Evolutionary conservation across 1,284 basidiomycete species (phyloP).

Genomic region (Tetrapyrgos nigripes): DNA sequence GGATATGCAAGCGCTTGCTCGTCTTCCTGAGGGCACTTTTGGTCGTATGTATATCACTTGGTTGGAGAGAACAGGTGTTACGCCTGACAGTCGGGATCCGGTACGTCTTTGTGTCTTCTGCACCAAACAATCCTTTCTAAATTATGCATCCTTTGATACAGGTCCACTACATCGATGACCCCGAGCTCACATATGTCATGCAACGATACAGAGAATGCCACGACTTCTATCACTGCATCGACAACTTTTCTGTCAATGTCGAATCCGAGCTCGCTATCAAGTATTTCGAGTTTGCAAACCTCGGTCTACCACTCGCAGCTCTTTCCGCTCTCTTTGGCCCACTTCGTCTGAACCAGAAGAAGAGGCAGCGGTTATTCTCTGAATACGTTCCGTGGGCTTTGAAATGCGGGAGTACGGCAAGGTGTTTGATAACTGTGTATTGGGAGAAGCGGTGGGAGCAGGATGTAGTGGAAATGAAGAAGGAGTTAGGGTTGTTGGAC

Average conservation of each 20-base stretch:
- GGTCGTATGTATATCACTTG: slow-evolving; percentile 91
- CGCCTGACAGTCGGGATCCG: slow-evolving; percentile 92
- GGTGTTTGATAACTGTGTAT: slow-evolving; percentile 88
- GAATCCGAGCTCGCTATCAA: slow-evolving; percentile 97
- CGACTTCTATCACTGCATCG: slow-evolving; percentile 94
- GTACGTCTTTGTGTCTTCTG: slow-evolving; percentile 52
- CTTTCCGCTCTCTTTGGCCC: slow-evolving; percentile 83
- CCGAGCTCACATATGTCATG: slow-evolving; percentile 96
- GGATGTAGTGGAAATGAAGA: slow-evolving; percentile 80
- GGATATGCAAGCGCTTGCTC: slow-evolving; percentile 71
- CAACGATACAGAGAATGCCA: slow-evolving; percentile 98
- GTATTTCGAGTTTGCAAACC: slow-evolving; percentile 93
- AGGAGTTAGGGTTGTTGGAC: slow-evolving; percentile 85
- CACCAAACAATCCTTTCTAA: slow-evolving; percentile 10
- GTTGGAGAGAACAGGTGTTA: slow-evolving; percentile 91
- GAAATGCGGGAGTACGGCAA: slow-evolving; percentile 75
- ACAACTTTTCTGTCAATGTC: slow-evolving; percentile 88
- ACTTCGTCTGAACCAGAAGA: slow-evolving; percentile 62
- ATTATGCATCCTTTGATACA: too few relatives aligned
- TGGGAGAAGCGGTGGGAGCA: slow-evolving; percentile 97
- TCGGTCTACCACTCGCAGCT: slow-evolving; percentile 89
- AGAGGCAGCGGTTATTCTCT: slow-evolving; percentile 64
- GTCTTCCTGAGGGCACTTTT: slow-evolving; percentile 82
- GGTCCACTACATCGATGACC: slow-evolving; percentile 95
- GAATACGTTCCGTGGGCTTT: slow-evolving; percentile 95